Conservation (phyloP, 805 yeast species). For the Teunomyces aglyptinius region DNA sequence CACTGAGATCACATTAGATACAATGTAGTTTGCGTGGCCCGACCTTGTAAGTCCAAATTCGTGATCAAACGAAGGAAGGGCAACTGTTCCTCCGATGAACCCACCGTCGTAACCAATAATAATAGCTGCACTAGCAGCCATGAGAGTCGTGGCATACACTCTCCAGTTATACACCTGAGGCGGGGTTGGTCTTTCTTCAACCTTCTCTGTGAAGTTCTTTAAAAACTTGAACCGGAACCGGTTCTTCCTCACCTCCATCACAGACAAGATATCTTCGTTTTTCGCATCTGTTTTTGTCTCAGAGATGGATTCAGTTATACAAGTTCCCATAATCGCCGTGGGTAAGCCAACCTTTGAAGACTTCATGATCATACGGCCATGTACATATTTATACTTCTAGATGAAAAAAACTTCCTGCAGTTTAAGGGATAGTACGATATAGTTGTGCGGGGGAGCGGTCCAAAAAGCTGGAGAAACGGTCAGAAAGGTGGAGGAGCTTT, state of each 20-base stretch:
- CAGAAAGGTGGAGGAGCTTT: not conserved
- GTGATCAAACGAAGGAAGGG: constrained; percentile 27
- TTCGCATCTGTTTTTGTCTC: not conserved
- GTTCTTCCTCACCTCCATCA: not conserved
- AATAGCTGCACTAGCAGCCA: constrained; percentile 39
- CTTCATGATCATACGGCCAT: not conserved
- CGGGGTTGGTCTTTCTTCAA: constrained; percentile 41
- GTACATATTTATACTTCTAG: not conserved
- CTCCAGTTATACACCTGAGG: constrained; percentile 35
- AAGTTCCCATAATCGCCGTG: not conserved
- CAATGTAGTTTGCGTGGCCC: constrained; percentile 18
- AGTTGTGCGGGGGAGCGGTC: not conserved
- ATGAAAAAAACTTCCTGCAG: not conserved
- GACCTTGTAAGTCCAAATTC: constrained; percentile 31
- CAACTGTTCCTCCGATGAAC: constrained; percentile 41
- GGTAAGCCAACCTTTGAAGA: not conserved
- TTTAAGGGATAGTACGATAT: not conserved
- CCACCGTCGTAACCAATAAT: constrained; percentile 43
- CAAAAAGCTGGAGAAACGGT: not conserved
- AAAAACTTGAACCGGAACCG: not conserved
- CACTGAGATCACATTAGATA: constrained; percentile 37
- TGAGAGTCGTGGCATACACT: constrained; percentile 33
- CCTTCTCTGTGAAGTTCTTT: constrained; percentile 25
- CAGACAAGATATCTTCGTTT: not conserved
- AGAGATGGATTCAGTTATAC: not conserved